These are phyloP conservation scores for Fistulinella staudtii DNA, from an alignment of 1,284 basidiomycete genomes.

Conservation along the genomic window DNA sequence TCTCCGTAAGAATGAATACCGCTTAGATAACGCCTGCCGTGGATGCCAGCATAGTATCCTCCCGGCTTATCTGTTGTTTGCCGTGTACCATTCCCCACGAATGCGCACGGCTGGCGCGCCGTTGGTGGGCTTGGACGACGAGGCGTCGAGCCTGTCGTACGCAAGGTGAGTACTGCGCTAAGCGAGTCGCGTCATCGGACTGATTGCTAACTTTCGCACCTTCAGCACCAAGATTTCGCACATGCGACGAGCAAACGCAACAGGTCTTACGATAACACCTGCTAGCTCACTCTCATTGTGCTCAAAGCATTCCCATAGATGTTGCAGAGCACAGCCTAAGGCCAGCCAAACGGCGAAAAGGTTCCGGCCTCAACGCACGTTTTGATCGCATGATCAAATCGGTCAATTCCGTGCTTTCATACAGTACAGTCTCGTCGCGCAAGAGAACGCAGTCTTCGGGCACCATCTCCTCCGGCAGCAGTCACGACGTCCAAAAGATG, in stretches of 20 bases:
- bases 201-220: neutral
- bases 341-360: slow-evolving; percentile 44
- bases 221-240: slow-evolving; percentile 3
- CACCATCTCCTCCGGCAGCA: slow-evolving; percentile 47
- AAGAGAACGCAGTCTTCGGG: slow-evolving; percentile 37
- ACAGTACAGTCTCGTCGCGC: slow-evolving; percentile 19
- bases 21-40: too few species aligned
- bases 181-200: neutral
- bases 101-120: neutral
- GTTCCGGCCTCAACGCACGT: slow-evolving; percentile 51
- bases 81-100: neutral
- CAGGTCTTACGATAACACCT: slow-evolving; percentile 15
- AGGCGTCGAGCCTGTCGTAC: slow-evolving; percentile 13
- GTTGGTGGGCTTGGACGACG: slow-evolving; percentile 1
- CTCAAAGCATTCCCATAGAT: slow-evolving; percentile 11
- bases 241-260: slow-evolving; percentile 4
- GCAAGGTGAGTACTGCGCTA: slow-evolving; percentile 17
- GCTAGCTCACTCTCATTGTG: neutral
- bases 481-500: slow-evolving; percentile 40
- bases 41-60: neutral
- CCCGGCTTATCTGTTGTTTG: neutral
- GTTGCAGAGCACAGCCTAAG: slow-evolving; percentile 4
- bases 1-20: too few species aligned
- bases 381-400: slow-evolving; percentile 64
- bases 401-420: slow-evolving; percentile 41